Conservation (phyloP, 768 basidiomycete species). For the Termitomyces sp. region DNA sequence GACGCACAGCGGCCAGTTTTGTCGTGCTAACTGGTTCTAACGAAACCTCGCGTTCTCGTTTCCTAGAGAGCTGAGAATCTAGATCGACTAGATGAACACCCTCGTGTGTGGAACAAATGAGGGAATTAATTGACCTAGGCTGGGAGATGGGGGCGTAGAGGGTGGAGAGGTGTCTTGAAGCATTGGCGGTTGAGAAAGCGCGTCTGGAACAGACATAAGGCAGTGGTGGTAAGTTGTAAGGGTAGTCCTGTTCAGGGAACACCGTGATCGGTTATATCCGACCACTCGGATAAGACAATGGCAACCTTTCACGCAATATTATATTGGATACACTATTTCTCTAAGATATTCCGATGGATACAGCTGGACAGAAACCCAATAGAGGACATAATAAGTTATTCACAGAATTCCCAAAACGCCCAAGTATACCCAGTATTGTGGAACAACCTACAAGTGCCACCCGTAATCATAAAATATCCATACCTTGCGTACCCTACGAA, state of each 20-base stretch:
- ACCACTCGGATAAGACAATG: slow-evolving; percentile 14
- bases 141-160: slow-evolving; percentile 42
- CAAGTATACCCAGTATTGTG: background rate
- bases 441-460: background rate
- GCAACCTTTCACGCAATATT: background rate
- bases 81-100: slow-evolving; percentile 17
- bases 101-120: background rate
- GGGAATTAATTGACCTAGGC: slow-evolving; percentile 33
- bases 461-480: background rate
- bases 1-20: slow-evolving; percentile 32
- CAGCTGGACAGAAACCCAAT: background rate
- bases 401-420: background rate
- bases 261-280: slow-evolving; percentile 33
- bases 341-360: background rate
- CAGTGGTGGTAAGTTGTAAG: slow-evolving; percentile 6
- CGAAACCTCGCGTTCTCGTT: slow-evolving; percentile 76
- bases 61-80: slow-evolving; percentile 54
- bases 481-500: slow-evolving; percentile 6
- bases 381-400: background rate
- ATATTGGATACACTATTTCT: background rate
- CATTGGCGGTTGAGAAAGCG: slow-evolving; percentile 12
- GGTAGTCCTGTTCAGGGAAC: slow-evolving; percentile 11
- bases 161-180: slow-evolving; percentile 24
- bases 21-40: slow-evolving; percentile 60
- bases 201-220: slow-evolving; percentile 10